Evolutionary conservation across 768 basidiomycete genomes (phyloP), one percentile per base, ranked within the genome.

Genomic region (Trametes cingulata): DNA sequence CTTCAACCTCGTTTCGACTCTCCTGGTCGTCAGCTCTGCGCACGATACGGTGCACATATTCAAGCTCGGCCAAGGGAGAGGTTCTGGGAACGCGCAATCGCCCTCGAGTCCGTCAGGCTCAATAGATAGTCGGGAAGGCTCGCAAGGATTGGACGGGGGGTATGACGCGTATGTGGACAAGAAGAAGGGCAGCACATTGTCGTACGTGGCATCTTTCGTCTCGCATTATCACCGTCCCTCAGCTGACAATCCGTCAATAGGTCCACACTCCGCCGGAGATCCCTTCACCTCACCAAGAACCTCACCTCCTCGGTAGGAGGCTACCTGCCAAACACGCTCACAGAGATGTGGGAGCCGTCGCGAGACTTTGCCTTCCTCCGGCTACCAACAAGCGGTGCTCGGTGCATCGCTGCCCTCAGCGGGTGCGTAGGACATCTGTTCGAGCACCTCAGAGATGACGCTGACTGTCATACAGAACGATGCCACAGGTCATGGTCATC

Each of bases 21-120:
- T 99, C n/a, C 75, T 98, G 14, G 93, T 91, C 1, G 95, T 98
- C 19, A 91, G 90, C 69, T 89, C 86, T 10, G 95, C 93, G 52
- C 91, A 93, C 61, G 95, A 93, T 63, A 98, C 96, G 13, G 94
- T 99, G 14, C 97, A 99, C 73, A 88, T 99, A 37, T 99, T 96
- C 78, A 93, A 93, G 75, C 80, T 98, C 5, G 86, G 85, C n/a
- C 74, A 74, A 15, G 72, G 74, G 53, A 52, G 67, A 56, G 56
- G 65, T 57, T 15, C 52, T n/a, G 58, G 36, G 17, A 67, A 61
- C 56, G 60, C 67, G 27, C 67, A 71, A 55, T 68, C 73, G 58
- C 75, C 81, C 14, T 74, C 77, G 40, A 91, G 87, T 65, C 86
- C 87, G 6, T 78, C 84, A 27, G 87, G 84, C 36, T 87, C 86